phyloP scores from a whole-genome alignment of 1,284 basidiomycete genomes.

The Rhodotorula sp. region DNA sequence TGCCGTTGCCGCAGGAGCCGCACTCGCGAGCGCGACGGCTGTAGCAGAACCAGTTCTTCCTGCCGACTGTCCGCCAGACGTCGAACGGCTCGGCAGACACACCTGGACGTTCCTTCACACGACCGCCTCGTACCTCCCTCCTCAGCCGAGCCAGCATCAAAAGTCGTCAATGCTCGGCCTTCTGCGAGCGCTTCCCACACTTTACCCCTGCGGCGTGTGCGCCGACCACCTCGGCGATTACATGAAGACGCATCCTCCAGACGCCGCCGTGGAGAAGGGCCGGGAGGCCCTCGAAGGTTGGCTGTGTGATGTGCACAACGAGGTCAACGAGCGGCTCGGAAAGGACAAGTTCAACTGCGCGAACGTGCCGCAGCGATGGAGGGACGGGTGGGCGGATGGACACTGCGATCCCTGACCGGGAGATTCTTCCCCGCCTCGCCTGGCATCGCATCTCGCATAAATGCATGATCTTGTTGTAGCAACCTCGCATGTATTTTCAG shows the following conservation, averaged over 20 bases:
- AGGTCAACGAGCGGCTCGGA: constrained; percentile 79
- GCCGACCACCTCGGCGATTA: constrained; percentile 73
- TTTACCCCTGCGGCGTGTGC: constrained; percentile 85
- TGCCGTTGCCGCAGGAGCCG: constrained; percentile 2
- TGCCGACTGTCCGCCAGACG: constrained; percentile 77
- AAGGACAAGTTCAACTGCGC: constrained; percentile 77
- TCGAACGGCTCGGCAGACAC: constrained; percentile 77
- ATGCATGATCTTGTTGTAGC: not conserved
- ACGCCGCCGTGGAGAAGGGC: constrained; percentile 59
- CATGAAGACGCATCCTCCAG: constrained; percentile 64
- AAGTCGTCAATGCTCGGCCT: constrained; percentile 76
- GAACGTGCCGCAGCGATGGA: constrained; percentile 81
- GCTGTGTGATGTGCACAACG: constrained; percentile 88
- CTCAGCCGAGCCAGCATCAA: constrained; percentile 65
- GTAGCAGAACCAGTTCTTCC: constrained; percentile 48
- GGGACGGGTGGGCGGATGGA: constrained; percentile 80
- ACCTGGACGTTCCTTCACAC: constrained; percentile 96
- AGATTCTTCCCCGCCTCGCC: not conserved
- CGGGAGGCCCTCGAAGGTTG: constrained; percentile 69
- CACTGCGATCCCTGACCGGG: constrained; percentile 61
- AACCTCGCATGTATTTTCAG: not conserved
- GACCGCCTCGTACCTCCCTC: constrained; percentile 89
- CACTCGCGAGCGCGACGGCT: constrained; percentile 48
- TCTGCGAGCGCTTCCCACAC: constrained; percentile 67
- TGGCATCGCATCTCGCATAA: not conserved